phyloP scores from a whole-genome alignment of 169 alveolate genomes.

The Plasmodium falciparum region DNA sequence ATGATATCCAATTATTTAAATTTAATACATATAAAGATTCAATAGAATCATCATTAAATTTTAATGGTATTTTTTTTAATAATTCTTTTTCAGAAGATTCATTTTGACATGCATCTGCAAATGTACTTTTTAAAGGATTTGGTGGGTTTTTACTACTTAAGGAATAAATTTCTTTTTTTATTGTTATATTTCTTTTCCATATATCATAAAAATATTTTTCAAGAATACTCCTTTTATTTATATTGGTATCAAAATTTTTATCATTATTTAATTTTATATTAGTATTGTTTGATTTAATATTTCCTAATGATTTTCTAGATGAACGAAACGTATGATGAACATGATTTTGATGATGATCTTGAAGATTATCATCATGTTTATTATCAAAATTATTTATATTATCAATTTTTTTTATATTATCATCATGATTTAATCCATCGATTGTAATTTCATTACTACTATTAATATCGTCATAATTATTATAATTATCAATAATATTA shows the following conservation, averaged over 20 bases:
- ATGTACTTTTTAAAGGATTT: slow-evolving; percentile 32
- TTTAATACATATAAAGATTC: slow-evolving; percentile 83
- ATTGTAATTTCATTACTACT: slow-evolving; percentile 8
- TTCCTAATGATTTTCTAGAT: slow-evolving; percentile 39
- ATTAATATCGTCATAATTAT: slow-evolving; percentile 1
- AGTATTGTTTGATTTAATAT: slow-evolving; percentile 29
- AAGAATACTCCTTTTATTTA: slow-evolving; percentile 6
- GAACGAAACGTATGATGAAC: background rate
- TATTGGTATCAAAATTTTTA: slow-evolving; percentile 6
- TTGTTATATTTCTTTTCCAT: slow-evolving; percentile 54
- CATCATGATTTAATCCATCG: background rate
- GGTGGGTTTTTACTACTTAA: slow-evolving; percentile 29
- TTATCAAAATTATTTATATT: background rate
- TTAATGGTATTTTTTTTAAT: slow-evolving; percentile 77
- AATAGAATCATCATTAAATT: slow-evolving; percentile 76
- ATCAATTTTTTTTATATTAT: background rate
- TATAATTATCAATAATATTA: background rate
- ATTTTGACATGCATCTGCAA: slow-evolving; percentile 34
- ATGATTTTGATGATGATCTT: too few relatives aligned
- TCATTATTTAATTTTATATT: slow-evolving; percentile 41
- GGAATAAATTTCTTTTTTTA: slow-evolving; percentile 35
- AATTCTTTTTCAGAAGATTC: slow-evolving; percentile 43
- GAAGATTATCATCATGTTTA: too few relatives aligned
- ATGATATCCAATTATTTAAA: slow-evolving; percentile 74
- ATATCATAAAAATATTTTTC: slow-evolving; percentile 37